Conservation (phyloP, 148 eudicot species). For the Polygonum aviculare region DNA sequence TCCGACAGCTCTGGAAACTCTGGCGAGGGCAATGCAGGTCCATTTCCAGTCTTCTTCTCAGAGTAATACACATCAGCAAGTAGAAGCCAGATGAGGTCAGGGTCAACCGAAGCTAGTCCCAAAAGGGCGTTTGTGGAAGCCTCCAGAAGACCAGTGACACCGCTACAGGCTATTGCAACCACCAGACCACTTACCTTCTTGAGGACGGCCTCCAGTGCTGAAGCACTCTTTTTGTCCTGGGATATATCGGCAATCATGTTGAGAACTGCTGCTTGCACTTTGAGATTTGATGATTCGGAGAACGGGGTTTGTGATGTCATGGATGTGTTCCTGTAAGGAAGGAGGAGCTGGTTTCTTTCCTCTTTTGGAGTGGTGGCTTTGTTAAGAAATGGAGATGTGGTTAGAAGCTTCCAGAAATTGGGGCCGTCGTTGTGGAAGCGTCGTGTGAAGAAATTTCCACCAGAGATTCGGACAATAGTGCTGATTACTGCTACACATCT, state of each 20-base stretch:
- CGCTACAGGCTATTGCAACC: slow-evolving; percentile 77
- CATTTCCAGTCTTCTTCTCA: slow-evolving; percentile 24
- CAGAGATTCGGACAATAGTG: slow-evolving; percentile 51
- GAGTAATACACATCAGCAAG: slow-evolving; percentile 81
- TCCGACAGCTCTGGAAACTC: slow-evolving; percentile 42
- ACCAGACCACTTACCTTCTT: slow-evolving; percentile 80
- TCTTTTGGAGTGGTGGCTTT: slow-evolving; percentile 37
- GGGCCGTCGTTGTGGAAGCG: slow-evolving; percentile 67
- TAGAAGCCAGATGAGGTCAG: slow-evolving; percentile 93
- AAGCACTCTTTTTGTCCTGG: slow-evolving; percentile 52
- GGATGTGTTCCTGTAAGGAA: slow-evolving; percentile 66
- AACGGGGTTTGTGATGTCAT: slow-evolving; percentile 37
- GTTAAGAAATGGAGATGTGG: slow-evolving; percentile 58
- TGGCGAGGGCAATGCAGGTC: slow-evolving; percentile 28
- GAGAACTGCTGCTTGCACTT: slow-evolving; percentile 76
- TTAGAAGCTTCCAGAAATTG: slow-evolving; percentile 78
- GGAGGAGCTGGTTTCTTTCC: slow-evolving; percentile 46
- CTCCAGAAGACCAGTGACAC: slow-evolving; percentile 61
- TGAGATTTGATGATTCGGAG: slow-evolving; percentile 60
- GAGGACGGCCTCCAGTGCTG: slow-evolving; percentile 62
- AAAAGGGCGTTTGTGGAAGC: slow-evolving; percentile 60
- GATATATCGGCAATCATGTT: slow-evolving; percentile 73
- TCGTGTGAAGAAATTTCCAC: slow-evolving; percentile 90
- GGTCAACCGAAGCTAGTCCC: slow-evolving; percentile 64
- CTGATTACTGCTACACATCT: slow-evolving; percentile 51